Evolutionary conservation across 2,329 filamentous ascomycete species (phyloP), one percentile per base, ranked within the genome.

Genomic region (Drechslerella coelobrocha): DNA sequence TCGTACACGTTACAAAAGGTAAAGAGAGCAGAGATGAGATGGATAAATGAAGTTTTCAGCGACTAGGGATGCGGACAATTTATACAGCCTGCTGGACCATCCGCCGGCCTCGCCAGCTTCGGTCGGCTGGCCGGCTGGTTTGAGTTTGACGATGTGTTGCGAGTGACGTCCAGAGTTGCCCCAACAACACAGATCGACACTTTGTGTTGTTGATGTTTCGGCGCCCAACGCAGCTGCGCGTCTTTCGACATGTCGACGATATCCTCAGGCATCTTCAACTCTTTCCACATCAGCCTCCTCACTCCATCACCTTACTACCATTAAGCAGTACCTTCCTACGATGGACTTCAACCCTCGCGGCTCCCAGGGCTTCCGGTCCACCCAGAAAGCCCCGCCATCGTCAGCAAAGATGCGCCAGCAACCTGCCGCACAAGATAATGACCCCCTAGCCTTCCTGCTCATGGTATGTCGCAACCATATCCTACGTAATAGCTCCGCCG

Each of bases 261-360:
- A 50, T 12, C 41, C 29, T 39, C 31, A 31, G 31, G 37, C 19
- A 37, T 26, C 21, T 47, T 19, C 19, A 17, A n/a, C 7, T 27
- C 6, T 43, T 3, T 24, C 29, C 29, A 31, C 12, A 6, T 6
- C 29, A 31, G 6, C 29, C 12, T 31, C 29, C 29, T 31, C 34
- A 21, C 19, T 27, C 8, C 14, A 21, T 43, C 21, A 31, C 21
- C 29, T 19, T 19, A n/a, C 55, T n/a, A 1, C 31, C 12, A 19
- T 17, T 1, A 45, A 19, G 39, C 24, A 45, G n/a, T n/a, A n/a
- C n/a, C n/a, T n/a, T n/a, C 14, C 19, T 27, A 21, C 19, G n/a
- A 72, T 72, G 68, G 68, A 72, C 31, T 72, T 72, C 34, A 72
- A 72, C 24, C 68, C 61, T 6, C 57, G 68, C 24, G 61, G 51